Evolutionary conservation across 305 asterid species (phyloP).

Genomic region (Solanum hybrid): DNA sequence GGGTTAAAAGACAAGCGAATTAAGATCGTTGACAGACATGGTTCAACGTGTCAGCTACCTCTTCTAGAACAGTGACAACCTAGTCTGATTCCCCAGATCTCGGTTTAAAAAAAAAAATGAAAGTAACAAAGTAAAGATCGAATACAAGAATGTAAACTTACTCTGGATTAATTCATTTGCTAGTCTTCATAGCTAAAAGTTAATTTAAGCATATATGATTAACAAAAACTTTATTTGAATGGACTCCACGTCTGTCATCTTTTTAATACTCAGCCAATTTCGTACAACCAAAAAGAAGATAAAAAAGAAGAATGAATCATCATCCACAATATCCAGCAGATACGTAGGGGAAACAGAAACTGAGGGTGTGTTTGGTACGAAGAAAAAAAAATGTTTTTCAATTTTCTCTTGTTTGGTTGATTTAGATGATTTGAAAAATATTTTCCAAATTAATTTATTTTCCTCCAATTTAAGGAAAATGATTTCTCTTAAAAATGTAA

Average conservation of each 20-base stretch:
- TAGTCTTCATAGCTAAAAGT: background rate
- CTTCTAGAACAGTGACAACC: too few relatives aligned
- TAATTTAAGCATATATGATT: background rate
- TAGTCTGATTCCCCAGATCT: too few relatives aligned
- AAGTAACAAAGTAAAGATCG: background rate
- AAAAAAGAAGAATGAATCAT: background rate
- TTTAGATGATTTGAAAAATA: too few relatives aligned
- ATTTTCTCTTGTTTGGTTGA: too few relatives aligned
- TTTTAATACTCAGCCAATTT: background rate
- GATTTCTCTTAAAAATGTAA: too few relatives aligned
- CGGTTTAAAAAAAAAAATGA: background rate
- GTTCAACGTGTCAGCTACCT: too few relatives aligned
- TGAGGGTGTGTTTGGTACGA: too few relatives aligned
- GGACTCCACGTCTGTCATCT: background rate
- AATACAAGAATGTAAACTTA: background rate
- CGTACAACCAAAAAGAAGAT: background rate
- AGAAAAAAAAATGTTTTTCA: too few relatives aligned
- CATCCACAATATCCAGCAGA: background rate
- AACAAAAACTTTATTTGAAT: background rate
- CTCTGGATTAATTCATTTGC: background rate
- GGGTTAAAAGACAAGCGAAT: background rate
- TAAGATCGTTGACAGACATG: background rate
- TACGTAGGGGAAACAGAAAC: background rate
- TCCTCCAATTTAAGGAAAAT: too few relatives aligned
- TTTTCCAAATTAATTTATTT: too few relatives aligned